Conservation (phyloP, 805 yeast species). For the Millerozyma miso region DNA sequence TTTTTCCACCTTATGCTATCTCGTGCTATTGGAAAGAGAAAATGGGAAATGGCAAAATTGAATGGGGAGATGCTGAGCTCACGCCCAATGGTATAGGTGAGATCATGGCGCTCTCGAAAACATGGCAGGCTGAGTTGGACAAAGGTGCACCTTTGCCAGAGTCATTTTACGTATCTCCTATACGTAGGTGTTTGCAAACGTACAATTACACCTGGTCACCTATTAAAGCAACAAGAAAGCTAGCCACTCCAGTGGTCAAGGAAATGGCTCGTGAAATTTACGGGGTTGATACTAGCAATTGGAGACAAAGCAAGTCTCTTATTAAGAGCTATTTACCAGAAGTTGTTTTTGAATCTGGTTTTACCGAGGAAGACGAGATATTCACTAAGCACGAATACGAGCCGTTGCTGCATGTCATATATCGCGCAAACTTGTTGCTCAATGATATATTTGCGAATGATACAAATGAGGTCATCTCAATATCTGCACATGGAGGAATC, state of each 20-base stretch:
- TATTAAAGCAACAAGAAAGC: slow-evolving; percentile 12
- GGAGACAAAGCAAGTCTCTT: slow-evolving; percentile 21
- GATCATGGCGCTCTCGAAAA: slow-evolving; percentile 9
- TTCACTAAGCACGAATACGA: slow-evolving; percentile 24
- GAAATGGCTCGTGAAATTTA: slow-evolving; percentile 29
- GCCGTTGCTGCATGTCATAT: slow-evolving; percentile 20
- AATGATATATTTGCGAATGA: slow-evolving; percentile 23
- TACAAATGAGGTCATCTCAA: slow-evolving; percentile 16
- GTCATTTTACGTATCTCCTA: slow-evolving; percentile 26
- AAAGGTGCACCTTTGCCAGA: slow-evolving; percentile 21
- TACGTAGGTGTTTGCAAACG: slow-evolving; percentile 27
- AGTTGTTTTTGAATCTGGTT: slow-evolving; percentile 21
- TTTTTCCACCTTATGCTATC: slow-evolving; percentile 18
- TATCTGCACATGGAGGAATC: slow-evolving; percentile 27
- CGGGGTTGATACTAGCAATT: slow-evolving; percentile 28
- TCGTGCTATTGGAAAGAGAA: slow-evolving; percentile 22
- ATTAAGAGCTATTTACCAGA: slow-evolving; percentile 16
- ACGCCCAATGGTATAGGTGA: slow-evolving; percentile 21
- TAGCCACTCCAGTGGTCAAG: slow-evolving; percentile 17
- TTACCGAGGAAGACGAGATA: slow-evolving; percentile 19
- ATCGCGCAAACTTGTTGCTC: slow-evolving; percentile 22
- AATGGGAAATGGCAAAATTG: slow-evolving; percentile 14
- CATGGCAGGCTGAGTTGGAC: slow-evolving; percentile 14
- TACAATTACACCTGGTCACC: slow-evolving; percentile 23
- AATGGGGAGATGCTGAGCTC: slow-evolving; percentile 30